These are phyloP conservation scores for Yarrowia divulgata DNA, from an alignment of 805 yeast genomes.

Conservation along the genomic window DNA sequence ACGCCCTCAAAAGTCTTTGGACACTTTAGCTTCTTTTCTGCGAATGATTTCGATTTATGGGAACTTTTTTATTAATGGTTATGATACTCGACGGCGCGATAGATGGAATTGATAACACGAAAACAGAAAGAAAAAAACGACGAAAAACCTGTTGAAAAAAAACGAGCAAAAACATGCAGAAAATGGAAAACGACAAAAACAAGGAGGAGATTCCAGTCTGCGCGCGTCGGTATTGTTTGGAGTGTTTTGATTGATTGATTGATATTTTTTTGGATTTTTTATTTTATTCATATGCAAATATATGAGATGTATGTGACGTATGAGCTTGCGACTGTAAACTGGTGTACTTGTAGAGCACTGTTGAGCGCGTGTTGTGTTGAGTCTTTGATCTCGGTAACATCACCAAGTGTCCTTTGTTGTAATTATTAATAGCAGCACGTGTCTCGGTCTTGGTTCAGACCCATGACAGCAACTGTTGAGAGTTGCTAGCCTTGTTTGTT, in stretches of 20 bases:
- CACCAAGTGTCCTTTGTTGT: no score
- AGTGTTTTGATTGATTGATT: constrained; percentile 2
- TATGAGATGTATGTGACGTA: not conserved
- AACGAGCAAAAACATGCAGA: constrained; percentile 4
- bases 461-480: no score
- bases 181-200: constrained; percentile 12
- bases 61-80: constrained; percentile 20
- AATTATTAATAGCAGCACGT: no score
- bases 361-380: not conserved
- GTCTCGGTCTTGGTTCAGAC: no score
- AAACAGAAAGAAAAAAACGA: not conserved
- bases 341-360: not conserved
- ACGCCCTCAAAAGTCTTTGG: constrained; percentile 24
- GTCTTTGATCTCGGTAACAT: no score
- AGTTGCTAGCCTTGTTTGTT: no score
- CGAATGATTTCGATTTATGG: constrained; percentile 11
- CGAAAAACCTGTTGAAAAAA: not conserved
- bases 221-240: not conserved
- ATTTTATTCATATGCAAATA: constrained; percentile 10
- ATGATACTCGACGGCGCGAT: constrained; percentile 1
- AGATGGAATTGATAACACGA: constrained; percentile 7
- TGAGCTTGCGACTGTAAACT: no score
- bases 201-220: constrained; percentile 7
- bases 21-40: constrained; percentile 21
- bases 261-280: constrained; percentile 9